Evolutionary conservation across 495 filamentous ascomycete genomes (phyloP).

Genomic region (Endocarpon pusillum): DNA sequence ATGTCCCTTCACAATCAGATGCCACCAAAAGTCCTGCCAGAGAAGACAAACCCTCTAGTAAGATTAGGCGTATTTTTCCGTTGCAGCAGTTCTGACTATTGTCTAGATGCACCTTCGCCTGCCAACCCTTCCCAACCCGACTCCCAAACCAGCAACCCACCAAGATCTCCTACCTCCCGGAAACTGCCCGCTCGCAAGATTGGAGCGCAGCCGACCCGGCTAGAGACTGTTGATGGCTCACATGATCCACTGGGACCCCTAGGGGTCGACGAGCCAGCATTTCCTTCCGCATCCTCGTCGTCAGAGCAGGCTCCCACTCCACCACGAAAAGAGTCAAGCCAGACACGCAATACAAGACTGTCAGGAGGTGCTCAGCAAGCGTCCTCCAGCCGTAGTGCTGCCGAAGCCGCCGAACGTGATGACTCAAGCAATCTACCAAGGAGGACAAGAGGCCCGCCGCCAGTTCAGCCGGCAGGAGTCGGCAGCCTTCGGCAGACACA

Average conservation of each 20-base stretch:
- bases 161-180: slow-evolving; percentile 30
- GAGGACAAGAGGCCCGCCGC: slow-evolving; percentile 49
- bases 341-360: slow-evolving; percentile 38
- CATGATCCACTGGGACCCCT: slow-evolving; percentile 84
- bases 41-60: slow-evolving; percentile 7
- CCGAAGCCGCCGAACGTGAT: slow-evolving; percentile 45
- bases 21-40: slow-evolving; percentile 16
- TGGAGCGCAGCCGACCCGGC: slow-evolving; percentile 61
- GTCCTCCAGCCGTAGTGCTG: slow-evolving; percentile 29
- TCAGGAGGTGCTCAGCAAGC: slow-evolving; percentile 29
- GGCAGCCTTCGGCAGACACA: slow-evolving; percentile 39
- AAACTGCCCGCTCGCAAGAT: slow-evolving; percentile 59
- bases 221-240: slow-evolving; percentile 81
- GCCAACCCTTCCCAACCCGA: slow-evolving; percentile 17
- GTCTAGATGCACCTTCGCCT: slow-evolving; percentile 10
- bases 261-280: slow-evolving; percentile 41
- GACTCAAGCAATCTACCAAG: slow-evolving; percentile 33
- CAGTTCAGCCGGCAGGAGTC: slow-evolving; percentile 48
- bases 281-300: slow-evolving; percentile 17
- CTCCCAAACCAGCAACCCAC: slow-evolving; percentile 12
- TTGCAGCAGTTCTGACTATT: slow-evolving; percentile 5
- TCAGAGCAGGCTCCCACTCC: slow-evolving; percentile 66
- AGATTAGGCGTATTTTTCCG: slow-evolving; percentile 17
- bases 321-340: slow-evolving; percentile 67
- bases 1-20: slow-evolving; percentile 39